These are phyloP conservation scores for Phaffomyces thermotolerans DNA, from an alignment of 805 yeast genomes.

Conservation along the genomic window DNA sequence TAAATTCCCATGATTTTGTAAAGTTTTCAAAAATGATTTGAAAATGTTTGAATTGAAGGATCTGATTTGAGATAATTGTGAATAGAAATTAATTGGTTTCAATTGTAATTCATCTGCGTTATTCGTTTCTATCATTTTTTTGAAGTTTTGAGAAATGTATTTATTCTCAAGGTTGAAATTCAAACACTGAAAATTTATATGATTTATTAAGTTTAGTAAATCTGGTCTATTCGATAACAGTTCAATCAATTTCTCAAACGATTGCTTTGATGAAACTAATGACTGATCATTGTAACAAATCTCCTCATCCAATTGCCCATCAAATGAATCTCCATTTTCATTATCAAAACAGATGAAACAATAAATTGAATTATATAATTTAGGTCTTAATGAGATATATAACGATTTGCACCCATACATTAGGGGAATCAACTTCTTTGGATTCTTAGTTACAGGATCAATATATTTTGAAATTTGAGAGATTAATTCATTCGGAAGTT, in stretches of 20 bases:
- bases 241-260: constrained; percentile 2
- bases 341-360: constrained; percentile 12
- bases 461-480: constrained; percentile 1
- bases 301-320: not conserved
- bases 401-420: constrained; percentile 10
- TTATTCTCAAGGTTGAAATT: constrained; percentile 2
- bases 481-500: constrained; percentile 6
- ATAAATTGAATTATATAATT: constrained; percentile 10
- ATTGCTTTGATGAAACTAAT: not conserved
- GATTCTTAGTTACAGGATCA: constrained; percentile 2
- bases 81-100: constrained; percentile 5
- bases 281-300: not conserved
- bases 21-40: not conserved
- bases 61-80: constrained; percentile 1
- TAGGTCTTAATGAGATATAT: constrained; percentile 6
- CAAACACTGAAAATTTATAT: constrained; percentile 3
- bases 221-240: constrained; percentile 2
- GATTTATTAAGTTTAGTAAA: constrained; percentile 1
- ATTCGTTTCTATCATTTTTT: not conserved
- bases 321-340: not conserved
- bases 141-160: not conserved
- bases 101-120: not conserved
- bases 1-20: constrained; percentile 1
- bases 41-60: constrained; percentile 1
- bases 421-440: constrained; percentile 2